phyloP scores from a whole-genome alignment of 2,329 filamentous ascomycete species.

The Ophiostoma piceae region DNA sequence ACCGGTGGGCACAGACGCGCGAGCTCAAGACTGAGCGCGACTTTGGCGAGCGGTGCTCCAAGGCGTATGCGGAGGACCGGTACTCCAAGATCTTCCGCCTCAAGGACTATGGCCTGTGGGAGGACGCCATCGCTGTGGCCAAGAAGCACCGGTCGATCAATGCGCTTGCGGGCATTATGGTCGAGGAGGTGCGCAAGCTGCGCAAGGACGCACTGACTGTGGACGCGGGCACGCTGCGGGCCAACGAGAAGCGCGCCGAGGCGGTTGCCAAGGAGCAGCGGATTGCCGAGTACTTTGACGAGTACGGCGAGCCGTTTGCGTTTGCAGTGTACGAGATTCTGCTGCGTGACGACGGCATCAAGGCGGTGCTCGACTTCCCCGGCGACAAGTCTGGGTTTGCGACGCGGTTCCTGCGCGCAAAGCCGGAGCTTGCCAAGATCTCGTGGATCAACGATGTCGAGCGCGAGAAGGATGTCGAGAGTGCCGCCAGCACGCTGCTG shows the following conservation, averaged over 20 bases:
- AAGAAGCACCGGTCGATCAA: conserved; percentile 53
- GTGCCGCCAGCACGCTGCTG: conserved; percentile 66
- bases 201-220: conserved; percentile 36
- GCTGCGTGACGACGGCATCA: conserved; percentile 61
- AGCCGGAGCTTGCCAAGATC: conserved; percentile 67
- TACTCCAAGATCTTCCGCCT: conserved; percentile 50
- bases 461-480: conserved; percentile 66
- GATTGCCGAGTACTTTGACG: conserved; percentile 52
- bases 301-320: conserved; percentile 61
- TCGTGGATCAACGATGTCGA: conserved; percentile 93
- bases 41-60: conserved; percentile 43
- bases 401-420: conserved; percentile 70
- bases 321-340: conserved; percentile 76
- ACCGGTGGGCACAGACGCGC: conserved; percentile 45
- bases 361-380: conserved; percentile 65
- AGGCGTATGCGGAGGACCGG: conserved; percentile 47
- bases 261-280: conserved; percentile 45
- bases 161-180: conserved; percentile 52
- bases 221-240: conserved; percentile 35
- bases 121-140: conserved; percentile 53
- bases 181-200: conserved; percentile 47
- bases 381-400: conserved; percentile 64
- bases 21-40: conserved; percentile 41
- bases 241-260: conserved; percentile 40
- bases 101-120: conserved; percentile 52